These are phyloP conservation scores for Verticillium nonalfalfae DNA, from an alignment of 2,329 filamentous ascomycete genomes.

Conservation along the genomic window DNA sequence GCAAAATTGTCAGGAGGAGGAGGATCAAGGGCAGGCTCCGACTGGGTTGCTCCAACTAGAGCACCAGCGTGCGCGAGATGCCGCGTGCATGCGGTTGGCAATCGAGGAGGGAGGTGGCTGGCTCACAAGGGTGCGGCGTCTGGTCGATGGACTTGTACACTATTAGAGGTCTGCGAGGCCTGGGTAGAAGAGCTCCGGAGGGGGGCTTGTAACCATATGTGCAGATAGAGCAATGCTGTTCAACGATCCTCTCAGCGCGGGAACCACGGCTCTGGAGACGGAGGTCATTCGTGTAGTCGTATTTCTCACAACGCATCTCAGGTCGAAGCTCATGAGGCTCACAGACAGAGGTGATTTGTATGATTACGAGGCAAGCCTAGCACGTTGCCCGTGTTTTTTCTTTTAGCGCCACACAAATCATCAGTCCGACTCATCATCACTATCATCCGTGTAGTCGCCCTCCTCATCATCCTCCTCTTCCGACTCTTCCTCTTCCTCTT, in stretches of 20 bases:
- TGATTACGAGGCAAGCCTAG: background rate
- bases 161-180: background rate
- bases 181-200: background rate
- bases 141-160: background rate
- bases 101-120: background rate
- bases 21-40: conserved; percentile 44
- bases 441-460: conserved; percentile 26
- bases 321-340: too few relatives aligned
- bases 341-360: too few relatives aligned
- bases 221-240: background rate
- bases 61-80: background rate
- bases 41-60: conserved; percentile 16
- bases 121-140: background rate
- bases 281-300: too few relatives aligned
- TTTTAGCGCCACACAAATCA: background rate
- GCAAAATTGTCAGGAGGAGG: conserved; percentile 46
- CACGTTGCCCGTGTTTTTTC: background rate
- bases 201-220: background rate
- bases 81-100: too few relatives aligned
- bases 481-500: conserved; percentile 51
- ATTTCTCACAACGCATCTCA: too few relatives aligned
- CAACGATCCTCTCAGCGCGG: background rate
- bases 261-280: background rate
- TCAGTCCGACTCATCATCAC: conserved; percentile 23
- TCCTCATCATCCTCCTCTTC: conserved; percentile 50